Evolutionary conservation across 345 rosid genomes (phyloP), one percentile per base, ranked within the genome.

Genomic region (Camelina neglecta): DNA sequence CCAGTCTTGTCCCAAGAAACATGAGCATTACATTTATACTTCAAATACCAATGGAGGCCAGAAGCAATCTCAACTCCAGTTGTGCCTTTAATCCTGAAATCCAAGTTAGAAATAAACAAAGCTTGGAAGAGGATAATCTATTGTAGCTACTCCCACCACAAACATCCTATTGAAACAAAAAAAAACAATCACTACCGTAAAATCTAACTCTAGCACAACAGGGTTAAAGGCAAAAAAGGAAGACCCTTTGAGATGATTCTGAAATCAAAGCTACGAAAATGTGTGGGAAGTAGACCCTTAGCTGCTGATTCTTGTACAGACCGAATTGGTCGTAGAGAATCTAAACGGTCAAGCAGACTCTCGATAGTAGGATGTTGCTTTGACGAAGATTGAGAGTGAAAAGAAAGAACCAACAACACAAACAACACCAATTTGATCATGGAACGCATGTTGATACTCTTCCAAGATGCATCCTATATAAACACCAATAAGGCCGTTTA

Each of bases 1-100:
- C 97, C 98, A 62, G 97, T 91, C 81, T 90, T 93, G 77, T 86
- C 90, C 98, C 98, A 91, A 51, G 97, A 93, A 76, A 93, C 78
- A 85, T 93, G 97, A 84, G 89, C 97, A 47, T 86, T 86, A 73
- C 96, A 91, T 81, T 82, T 83, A 71, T 91, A 90, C 79, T 93
- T 93, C 75, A 93, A 60, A 71, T 90, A 91, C 98, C 97, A 93
- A 65, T 93, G 97, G 50, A 93, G 87, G 35, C 98, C 98, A 38
- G 96, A 90, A 70, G 85, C 88, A 73, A 93, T 79, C 79, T 91
- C 98, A 61, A 93, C 94, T 62, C 87, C 96, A 23, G 95, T 86
- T 62, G 93, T 88, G 49, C 98, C 98, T 82, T 80, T 81, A 62
- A 93, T 82, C 51, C 98, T 93, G 81, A 47, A 71, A 67, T 16